These are phyloP conservation scores for Begonia loranthoides DNA, from an alignment of 306 rosid genomes.

Conservation along the genomic window DNA sequence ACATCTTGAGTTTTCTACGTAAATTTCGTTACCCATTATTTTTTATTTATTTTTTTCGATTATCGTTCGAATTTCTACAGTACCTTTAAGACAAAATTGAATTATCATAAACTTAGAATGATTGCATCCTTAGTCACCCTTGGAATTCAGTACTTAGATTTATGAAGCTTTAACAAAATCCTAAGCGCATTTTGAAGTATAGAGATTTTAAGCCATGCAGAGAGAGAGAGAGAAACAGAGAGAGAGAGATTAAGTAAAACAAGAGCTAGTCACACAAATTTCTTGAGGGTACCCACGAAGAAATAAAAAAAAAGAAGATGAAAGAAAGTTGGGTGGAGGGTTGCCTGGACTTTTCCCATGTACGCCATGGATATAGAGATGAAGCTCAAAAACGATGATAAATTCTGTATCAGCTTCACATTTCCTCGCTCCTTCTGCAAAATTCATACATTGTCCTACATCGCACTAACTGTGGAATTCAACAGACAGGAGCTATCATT, in stretches of 20 bases:
- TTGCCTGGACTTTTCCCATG: slow-evolving; percentile 1
- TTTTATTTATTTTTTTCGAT: too few species aligned
- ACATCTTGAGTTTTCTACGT: too few species aligned
- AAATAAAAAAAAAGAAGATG: not conserved
- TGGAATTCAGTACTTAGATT: too few species aligned
- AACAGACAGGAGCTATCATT: not conserved
- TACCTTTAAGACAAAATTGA: not conserved
- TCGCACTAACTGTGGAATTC: not conserved
- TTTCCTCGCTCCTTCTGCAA: not conserved
- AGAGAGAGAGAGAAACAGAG: not conserved
- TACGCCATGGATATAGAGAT: not conserved
- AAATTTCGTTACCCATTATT: too few species aligned
- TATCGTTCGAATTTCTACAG: too few species aligned
- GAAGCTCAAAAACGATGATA: too few species aligned
- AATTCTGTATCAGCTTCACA: not conserved
- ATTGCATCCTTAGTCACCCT: too few species aligned
- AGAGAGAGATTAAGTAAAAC: not conserved
- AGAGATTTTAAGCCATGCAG: not conserved
- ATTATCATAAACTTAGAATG: too few species aligned
- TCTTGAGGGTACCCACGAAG: not conserved
- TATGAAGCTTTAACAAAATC: too few species aligned
- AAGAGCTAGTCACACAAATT: not conserved
- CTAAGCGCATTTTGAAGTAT: too few species aligned
- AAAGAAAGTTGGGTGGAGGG: not conserved
- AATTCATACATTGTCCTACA: not conserved